A percentile compares a stretch with the other conserved stretches of the same genome.
Conservation (phyloP, 768 basidiomycete genomes). For the Lactarius psammicola region DNA sequence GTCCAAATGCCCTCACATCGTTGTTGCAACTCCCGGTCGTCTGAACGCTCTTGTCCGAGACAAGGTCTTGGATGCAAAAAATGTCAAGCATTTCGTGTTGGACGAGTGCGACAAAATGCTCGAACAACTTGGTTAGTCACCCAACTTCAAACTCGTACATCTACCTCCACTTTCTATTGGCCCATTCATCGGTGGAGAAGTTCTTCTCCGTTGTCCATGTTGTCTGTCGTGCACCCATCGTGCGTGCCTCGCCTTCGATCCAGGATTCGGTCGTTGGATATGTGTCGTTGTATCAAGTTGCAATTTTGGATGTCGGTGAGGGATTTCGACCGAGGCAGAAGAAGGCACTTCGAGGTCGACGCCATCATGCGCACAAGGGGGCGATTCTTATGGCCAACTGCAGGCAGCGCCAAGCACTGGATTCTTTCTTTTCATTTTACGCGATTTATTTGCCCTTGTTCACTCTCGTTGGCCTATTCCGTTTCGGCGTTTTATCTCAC, state of each 20-base stretch:
- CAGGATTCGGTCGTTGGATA: constrained; percentile 30
- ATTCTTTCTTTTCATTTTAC: constrained; percentile 32
- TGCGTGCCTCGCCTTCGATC: constrained; percentile 26
- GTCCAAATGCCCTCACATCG: constrained; percentile 96
- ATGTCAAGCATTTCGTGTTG: constrained; percentile 98
- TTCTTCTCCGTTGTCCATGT: constrained; percentile 54
- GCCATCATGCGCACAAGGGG: constrained; percentile 11
- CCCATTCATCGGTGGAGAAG: constrained; percentile 33
- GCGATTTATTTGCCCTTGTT: constrained; percentile 46
- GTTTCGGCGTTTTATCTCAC: constrained; percentile 58
- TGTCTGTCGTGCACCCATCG: constrained; percentile 34
- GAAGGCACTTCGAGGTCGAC: constrained; percentile 27
- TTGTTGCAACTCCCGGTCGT: constrained; percentile 97
- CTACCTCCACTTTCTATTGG: constrained; percentile 34
- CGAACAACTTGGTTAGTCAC: constrained; percentile 99
- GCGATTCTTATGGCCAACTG: constrained; percentile 19
- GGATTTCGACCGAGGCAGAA: constrained; percentile 16
- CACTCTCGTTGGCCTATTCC: constrained; percentile 51
- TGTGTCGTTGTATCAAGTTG: constrained; percentile 22
- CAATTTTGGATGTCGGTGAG: constrained; percentile 15
- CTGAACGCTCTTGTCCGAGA: constrained; percentile 94
- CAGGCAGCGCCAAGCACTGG: constrained; percentile 20
- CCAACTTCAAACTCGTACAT: constrained; percentile 66
- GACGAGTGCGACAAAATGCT: constrained; percentile 99
- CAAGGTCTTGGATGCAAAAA: constrained; percentile 91